Percentiles rank a stretch among this genome's conserved stretches.
phyloP scores from a whole-genome alignment of 805 yeast species.

The Schwanniomyces polymorphus region DNA sequence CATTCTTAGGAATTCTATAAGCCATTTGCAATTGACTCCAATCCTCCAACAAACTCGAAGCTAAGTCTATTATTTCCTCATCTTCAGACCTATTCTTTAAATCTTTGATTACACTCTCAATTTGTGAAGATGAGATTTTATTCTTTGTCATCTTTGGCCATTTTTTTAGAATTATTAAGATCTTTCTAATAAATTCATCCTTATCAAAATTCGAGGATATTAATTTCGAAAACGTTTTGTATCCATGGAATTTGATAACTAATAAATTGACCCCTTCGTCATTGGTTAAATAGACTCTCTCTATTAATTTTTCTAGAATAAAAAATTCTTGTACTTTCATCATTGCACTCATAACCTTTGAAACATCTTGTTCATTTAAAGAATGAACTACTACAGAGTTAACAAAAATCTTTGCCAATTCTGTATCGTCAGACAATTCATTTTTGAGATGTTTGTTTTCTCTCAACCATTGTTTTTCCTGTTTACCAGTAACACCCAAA shows the following conservation, averaged over 20 bases:
- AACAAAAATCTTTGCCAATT: constrained; percentile 65
- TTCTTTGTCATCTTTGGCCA: constrained; percentile 68
- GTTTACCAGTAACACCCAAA: constrained; percentile 66
- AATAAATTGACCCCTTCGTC: constrained; percentile 52
- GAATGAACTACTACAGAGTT: constrained; percentile 55
- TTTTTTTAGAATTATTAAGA: constrained; percentile 56
- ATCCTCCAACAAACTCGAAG: constrained; percentile 50
- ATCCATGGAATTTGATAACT: constrained; percentile 82
- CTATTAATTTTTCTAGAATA: constrained; percentile 65
- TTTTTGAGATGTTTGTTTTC: constrained; percentile 51
- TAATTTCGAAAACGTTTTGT: constrained; percentile 69
- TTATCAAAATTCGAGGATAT: constrained; percentile 36
- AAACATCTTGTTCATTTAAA: constrained; percentile 57
- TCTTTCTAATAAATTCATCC: constrained; percentile 39
- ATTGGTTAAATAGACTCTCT: constrained; percentile 58
- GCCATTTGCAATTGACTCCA: constrained; percentile 82
- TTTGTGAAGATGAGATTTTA: constrained; percentile 70
- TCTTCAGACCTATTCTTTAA: constrained; percentile 27
- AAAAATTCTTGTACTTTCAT: constrained; percentile 72
- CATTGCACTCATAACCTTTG: constrained; percentile 77
- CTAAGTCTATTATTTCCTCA: constrained; percentile 30
- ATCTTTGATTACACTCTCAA: constrained; percentile 60
- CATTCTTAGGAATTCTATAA: constrained; percentile 72
- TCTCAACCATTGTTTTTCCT: constrained; percentile 72
- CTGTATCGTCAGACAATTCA: constrained; percentile 54